phyloP scores from a whole-genome alignment of 2,329 filamentous ascomycete species.

The Fusarium guadeloupense region DNA sequence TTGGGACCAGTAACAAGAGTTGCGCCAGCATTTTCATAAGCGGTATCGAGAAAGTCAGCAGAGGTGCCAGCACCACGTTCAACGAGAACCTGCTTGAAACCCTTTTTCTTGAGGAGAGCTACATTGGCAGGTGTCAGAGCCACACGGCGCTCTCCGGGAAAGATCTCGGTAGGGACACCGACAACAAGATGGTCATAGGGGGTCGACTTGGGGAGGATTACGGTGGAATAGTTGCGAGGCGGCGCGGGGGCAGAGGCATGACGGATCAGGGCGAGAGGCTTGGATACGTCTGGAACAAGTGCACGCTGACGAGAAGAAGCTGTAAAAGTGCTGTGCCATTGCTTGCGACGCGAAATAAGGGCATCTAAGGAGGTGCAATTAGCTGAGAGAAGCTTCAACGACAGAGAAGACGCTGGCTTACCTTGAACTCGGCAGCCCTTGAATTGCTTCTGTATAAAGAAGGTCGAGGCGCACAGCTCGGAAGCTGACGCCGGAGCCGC shows the following conservation, averaged over 20 bases:
- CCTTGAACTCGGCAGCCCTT: constrained; percentile 37
- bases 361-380: constrained; percentile 8
- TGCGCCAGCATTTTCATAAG: constrained; percentile 81
- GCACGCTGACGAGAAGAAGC: constrained; percentile 42
- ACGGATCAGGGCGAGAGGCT: constrained; percentile 51
- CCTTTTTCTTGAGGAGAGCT: constrained; percentile 83
- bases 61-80: constrained; percentile 81
- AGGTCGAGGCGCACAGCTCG: constrained; percentile 45
- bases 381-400: constrained; percentile 5
- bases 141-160: constrained; percentile 80
- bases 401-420: constrained; percentile 5
- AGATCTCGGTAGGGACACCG: constrained; percentile 83
- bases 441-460: constrained; percentile 39
- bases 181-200: constrained; percentile 80
- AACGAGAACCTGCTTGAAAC: constrained; percentile 78
- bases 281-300: constrained; percentile 42
- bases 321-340: constrained; percentile 52
- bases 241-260: constrained; percentile 48
- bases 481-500: constrained; percentile 38
- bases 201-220: constrained; percentile 54
- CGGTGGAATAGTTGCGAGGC: constrained; percentile 52
- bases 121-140: constrained; percentile 88
- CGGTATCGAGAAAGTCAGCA: constrained; percentile 80
- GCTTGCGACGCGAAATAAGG: constrained; percentile 42
- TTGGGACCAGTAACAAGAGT: constrained; percentile 74